phyloP scores from a whole-genome alignment of 108 stramenopile species.

The Skeletonema grethae region DNA sequence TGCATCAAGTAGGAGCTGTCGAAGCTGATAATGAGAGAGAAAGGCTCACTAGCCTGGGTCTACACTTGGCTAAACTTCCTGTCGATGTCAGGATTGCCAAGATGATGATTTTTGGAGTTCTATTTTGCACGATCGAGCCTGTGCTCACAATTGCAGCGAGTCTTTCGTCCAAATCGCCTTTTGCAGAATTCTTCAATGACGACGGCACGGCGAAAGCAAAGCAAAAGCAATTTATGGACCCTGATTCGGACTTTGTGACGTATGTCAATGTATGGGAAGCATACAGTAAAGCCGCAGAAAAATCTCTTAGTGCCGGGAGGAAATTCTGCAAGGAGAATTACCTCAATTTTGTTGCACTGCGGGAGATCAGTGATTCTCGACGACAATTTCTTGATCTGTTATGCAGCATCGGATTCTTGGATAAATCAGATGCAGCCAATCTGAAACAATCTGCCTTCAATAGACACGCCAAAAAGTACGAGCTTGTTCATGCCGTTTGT shows the following conservation, averaged over 20 bases:
- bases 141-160: conserved; percentile 82
- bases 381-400: conserved; percentile 81
- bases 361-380: conserved; percentile 76
- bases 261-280: conserved; percentile 86
- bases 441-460: conserved; percentile 43
- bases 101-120: conserved; percentile 77
- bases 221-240: conserved; percentile 62
- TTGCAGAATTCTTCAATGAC: conserved; percentile 68
- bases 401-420: conserved; percentile 79
- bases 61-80: conserved; percentile 88
- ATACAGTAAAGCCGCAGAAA: conserved; percentile 38
- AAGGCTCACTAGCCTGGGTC: conserved; percentile 87
- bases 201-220: conserved; percentile 74
- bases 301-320: conserved; percentile 40
- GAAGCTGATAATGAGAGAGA: conserved; percentile 25
- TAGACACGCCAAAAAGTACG: conserved; percentile 39
- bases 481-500: conserved; percentile 83
- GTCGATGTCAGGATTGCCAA: conserved; percentile 89
- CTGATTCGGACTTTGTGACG: conserved; percentile 88
- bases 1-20: conserved; percentile 84
- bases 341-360: conserved; percentile 66
- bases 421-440: conserved; percentile 29
- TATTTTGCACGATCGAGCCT: conserved; percentile 78
- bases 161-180: conserved; percentile 81
- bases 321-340: conserved; percentile 77